These are phyloP conservation scores for Roridomyces roridus DNA, from an alignment of 768 basidiomycete genomes.

Conservation along the genomic window DNA sequence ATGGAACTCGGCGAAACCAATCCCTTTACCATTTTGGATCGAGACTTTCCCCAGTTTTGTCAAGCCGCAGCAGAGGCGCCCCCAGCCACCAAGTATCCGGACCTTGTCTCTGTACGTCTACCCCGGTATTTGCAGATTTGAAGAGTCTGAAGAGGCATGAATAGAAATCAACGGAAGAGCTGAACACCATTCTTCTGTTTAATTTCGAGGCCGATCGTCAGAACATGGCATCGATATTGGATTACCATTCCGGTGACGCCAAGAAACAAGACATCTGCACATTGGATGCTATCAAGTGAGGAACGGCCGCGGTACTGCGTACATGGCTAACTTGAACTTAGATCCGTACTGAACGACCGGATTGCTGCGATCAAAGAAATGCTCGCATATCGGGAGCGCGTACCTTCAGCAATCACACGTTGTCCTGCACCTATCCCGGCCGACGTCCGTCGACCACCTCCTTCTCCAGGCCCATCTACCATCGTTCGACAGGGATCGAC, in stretches of 20 bases:
- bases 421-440: no score
- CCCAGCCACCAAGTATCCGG: slow-evolving; percentile 25
- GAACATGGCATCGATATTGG: slow-evolving; percentile 30
- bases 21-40: slow-evolving; percentile 34
- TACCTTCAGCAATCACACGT: no score
- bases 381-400: slow-evolving; percentile 32
- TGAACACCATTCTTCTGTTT: slow-evolving; percentile 35
- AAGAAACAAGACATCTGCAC: slow-evolving; percentile 45
- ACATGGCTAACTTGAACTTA: not conserved
- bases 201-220: slow-evolving; percentile 35
- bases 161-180: slow-evolving; percentile 37
- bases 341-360: slow-evolving; percentile 37
- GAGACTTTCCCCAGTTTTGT: slow-evolving; percentile 27
- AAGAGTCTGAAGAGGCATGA: not conserved
- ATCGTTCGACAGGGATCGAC: not conserved
- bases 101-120: slow-evolving; percentile 33
- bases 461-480: not conserved
- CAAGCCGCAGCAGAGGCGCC: slow-evolving; percentile 6
- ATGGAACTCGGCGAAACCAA: slow-evolving; percentile 28
- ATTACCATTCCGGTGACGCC: slow-evolving; percentile 28
- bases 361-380: slow-evolving; percentile 44
- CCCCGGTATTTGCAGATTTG: no score
- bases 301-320: not conserved
- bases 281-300: slow-evolving; percentile 50
- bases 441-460: not conserved